Conservation (phyloP, 192 early-diverging fungal species). For the Linnemannia hyalina region DNA sequence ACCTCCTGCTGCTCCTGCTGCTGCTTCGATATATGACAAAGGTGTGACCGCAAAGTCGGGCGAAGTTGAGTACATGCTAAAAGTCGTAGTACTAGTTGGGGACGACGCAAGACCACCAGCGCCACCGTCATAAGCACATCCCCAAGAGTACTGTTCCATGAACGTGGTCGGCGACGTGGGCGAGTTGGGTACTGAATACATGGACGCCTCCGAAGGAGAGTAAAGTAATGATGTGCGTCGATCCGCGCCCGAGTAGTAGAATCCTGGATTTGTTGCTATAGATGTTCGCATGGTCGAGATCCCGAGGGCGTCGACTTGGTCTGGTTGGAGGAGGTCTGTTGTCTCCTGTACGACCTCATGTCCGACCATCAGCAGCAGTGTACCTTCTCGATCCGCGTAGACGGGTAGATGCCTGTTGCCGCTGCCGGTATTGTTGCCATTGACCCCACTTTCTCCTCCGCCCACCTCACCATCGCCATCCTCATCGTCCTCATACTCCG, state of each 20-base stretch:
- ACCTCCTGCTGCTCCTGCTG: constrained; percentile 7
- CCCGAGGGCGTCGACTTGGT: constrained; percentile 20
- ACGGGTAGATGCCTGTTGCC: constrained; percentile 29
- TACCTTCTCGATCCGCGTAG: constrained; percentile 36
- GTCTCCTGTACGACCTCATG: constrained; percentile 22
- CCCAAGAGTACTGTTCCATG: not conserved
- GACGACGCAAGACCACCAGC: not conserved
- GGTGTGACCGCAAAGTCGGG: not conserved
- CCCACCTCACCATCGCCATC: constrained; percentile 15
- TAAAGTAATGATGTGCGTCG: not conserved
- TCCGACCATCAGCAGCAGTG: constrained; percentile 36
- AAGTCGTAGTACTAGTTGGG: not conserved
- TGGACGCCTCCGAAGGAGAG: constrained; percentile 10
- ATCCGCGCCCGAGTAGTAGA: not conserved
- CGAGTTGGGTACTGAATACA: not conserved
- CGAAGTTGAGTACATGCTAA: not conserved
- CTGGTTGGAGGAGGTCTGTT: not conserved
- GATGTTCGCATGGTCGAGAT: constrained; percentile 3
- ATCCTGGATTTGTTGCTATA: not conserved
- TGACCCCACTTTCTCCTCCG: not conserved
- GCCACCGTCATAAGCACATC: not conserved
- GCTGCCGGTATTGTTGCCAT: not conserved
- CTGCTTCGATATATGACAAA: not conserved
- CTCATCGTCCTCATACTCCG: constrained; percentile 1
- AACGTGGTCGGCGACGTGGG: not conserved